Evolutionary conservation across 768 basidiomycete species (phyloP).

Genomic region (Piloderma croceum): DNA sequence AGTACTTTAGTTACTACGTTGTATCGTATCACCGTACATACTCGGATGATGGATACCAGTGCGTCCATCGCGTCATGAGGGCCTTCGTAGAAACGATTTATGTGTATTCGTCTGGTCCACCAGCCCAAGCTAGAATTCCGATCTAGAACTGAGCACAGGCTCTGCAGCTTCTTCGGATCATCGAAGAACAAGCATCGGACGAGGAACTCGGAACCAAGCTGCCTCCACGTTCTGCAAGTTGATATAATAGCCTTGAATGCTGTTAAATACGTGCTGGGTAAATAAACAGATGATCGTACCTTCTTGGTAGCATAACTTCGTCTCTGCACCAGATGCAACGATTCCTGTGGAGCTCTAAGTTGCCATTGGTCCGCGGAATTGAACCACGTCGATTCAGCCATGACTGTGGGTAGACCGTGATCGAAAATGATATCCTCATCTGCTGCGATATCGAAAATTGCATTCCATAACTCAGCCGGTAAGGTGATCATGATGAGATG

Average conservation of each 20-base stretch:
- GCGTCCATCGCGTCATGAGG: constrained; percentile 41
- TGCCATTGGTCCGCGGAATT: constrained; percentile 48
- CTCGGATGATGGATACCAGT: constrained; percentile 52
- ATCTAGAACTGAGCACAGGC: constrained; percentile 48
- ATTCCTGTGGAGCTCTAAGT: constrained; percentile 55
- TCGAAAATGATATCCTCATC: constrained; percentile 68
- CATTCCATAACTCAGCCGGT: constrained; percentile 64
- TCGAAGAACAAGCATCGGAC: constrained; percentile 68
- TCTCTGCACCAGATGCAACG: constrained; percentile 50
- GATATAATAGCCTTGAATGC: constrained; percentile 54
- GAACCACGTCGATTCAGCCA: constrained; percentile 65
- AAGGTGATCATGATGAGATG: too few relatives aligned
- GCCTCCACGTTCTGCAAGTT: constrained; percentile 61
- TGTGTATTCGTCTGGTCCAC: constrained; percentile 71
- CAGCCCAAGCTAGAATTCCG: constrained; percentile 53
- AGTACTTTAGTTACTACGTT: too few relatives aligned
- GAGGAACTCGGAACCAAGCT: constrained; percentile 57
- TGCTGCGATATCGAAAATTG: constrained; percentile 66
- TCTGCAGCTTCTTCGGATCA: constrained; percentile 48
- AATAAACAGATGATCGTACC: constrained; percentile 31
- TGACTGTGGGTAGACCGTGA: constrained; percentile 51
- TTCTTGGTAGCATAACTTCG: constrained; percentile 63
- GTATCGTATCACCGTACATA: too few relatives aligned
- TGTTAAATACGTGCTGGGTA: neutral
- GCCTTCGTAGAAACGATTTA: constrained; percentile 45